Evolutionary conservation across 2,329 filamentous ascomycete species (phyloP), one percentile per base, ranked within the genome.

Genomic region (Amphichorda felina): DNA sequence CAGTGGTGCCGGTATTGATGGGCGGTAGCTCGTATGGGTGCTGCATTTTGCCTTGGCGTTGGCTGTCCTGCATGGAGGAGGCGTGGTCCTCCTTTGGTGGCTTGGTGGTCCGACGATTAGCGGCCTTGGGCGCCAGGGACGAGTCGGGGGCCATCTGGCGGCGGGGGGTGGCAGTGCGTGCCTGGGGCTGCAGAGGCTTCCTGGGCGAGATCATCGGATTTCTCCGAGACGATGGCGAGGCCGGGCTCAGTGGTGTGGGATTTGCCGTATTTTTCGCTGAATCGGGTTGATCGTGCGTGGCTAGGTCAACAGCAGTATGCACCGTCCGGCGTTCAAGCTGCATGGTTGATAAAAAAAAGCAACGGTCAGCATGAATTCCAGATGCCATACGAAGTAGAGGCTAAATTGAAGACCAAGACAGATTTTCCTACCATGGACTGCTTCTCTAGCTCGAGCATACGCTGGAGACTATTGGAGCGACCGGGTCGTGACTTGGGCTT

Each of bases 381-480:
- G 26, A 14, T 7, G 25, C 15, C 10, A 33, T 9, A n/a, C 11
- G 34, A 18, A 17, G 18, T 35, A n/a, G 16, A 16, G 34, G 7
- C 13, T 24, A 29, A 34, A 30, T 22, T n/a, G 25, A 38, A 17
- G 8, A 2, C 19, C 19, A 36, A 15, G 19, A 34, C 16, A 36
- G 28, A 31, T 31, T 13, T 37, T 15, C 49, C 61, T 59, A 76
- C 73, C 67, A 72, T 73, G 52, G 60, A 64, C 49, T 61, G 62
- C 48, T 68, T 71, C 48, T 77, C 73, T 35, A 76, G 54, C 45
- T 75, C 70, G 33, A 76, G 59, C 72, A 77, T 75, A 40, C 60
- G 63, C 50, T 73, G 63, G 43, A 76, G 64, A 50, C 64, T 72
- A 48, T 64, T 63, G 41, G 60, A 24, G 21, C 21, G 21, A 10